Evolutionary conservation across 2,329 filamentous ascomycete genomes (phyloP), one percentile per base, ranked within the genome.

Genomic region (Fusarium citri): DNA sequence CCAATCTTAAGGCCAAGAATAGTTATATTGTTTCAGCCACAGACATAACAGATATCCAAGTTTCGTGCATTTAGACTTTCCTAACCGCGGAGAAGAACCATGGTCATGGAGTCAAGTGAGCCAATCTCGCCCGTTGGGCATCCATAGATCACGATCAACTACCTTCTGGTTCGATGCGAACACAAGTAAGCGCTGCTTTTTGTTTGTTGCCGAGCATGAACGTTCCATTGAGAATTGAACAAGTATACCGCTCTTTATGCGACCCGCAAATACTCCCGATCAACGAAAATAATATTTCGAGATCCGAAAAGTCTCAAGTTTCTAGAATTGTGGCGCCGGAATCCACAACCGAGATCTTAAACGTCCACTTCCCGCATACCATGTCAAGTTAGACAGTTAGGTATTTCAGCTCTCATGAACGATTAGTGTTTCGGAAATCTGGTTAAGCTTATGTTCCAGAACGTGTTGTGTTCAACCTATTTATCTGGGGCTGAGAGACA

Each of bases 331-430:
- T 71, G 68, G 69, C 65, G 61, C 45, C 42, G 55, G 55, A 46
- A 43, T 56, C 5, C 18, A 14, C 41, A 65, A 40, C 65, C 65
- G 66, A 69, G 50, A 54, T 69, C 67, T 56, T 47, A 58, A 53
- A 53, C 50, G 45, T 45, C 51, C 47, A 56, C 50, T 28, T 62
- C 28, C 68, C 62, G 62, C 62, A 69, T 67, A 26, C 57, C 54
- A 18, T 23, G 55, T 51, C 34, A 14, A 56, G 2, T 23, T 41
- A 37, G 18, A 18, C 18, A 37, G 34, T 37, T 6, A 37, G 10
- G 34, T n/a, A 62, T 66, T 66, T 69, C 68, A 72, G 68, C 68
- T 71, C 30, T 4, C n/a, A 43, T 71, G 20, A 15, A 9, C 40
- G 22, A 43, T 42, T 47, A 42, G 23, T 69, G 60, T 71, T 50